Percentiles rank a stretch among this genome's conserved stretches.
Evolutionary conservation across 106 monocot genomes (phyloP).

Genomic region (Dendrobium huoshanense): DNA sequence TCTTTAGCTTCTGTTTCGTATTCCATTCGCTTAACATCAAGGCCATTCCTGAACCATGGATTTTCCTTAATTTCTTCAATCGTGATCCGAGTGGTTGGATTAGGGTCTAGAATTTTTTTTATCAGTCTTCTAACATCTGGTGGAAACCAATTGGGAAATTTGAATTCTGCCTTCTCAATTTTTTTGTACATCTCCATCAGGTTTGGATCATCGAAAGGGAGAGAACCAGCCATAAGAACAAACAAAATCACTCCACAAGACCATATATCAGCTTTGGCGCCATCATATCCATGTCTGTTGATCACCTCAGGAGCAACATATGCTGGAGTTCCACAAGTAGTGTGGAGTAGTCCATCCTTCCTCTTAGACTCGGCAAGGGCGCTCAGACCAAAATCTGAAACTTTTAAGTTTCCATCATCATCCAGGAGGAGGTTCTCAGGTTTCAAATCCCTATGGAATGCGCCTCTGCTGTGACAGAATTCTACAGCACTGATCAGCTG

Average conservation of each 20-base stretch:
- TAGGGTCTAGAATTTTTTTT: slow-evolving; percentile 30
- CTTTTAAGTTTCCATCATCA: slow-evolving; percentile 37
- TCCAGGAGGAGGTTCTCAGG: slow-evolving; percentile 48
- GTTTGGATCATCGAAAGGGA: slow-evolving; percentile 37
- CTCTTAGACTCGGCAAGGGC: slow-evolving; percentile 24
- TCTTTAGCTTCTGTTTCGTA: slow-evolving; percentile 10
- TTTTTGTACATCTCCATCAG: slow-evolving; percentile 41
- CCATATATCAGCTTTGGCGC: slow-evolving; percentile 42
- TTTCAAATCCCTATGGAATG: slow-evolving; percentile 47
- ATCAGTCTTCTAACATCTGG: slow-evolving; percentile 27
- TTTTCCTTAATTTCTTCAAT: slow-evolving; percentile 27
- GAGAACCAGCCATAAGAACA: slow-evolving; percentile 28
- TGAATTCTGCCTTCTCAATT: slow-evolving; percentile 36
- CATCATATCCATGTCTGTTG: slow-evolving; percentile 36
- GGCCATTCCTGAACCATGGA: slow-evolving; percentile 32
- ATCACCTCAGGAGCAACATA: slow-evolving; percentile 52
- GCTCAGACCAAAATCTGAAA: slow-evolving; percentile 45
- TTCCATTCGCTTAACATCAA: slow-evolving; percentile 10
- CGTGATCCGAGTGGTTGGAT: slow-evolving; percentile 39
- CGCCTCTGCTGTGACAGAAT: slow-evolving; percentile 40
- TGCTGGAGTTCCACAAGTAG: slow-evolving; percentile 45
- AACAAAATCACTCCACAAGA: slow-evolving; percentile 18
- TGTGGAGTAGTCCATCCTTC: slow-evolving; percentile 33
- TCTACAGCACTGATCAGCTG: slow-evolving; percentile 36
- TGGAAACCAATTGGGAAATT: slow-evolving; percentile 37